These are phyloP conservation scores for Beauveria bassiana DNA, from an alignment of 2,329 filamentous ascomycete genomes.

Conservation along the genomic window DNA sequence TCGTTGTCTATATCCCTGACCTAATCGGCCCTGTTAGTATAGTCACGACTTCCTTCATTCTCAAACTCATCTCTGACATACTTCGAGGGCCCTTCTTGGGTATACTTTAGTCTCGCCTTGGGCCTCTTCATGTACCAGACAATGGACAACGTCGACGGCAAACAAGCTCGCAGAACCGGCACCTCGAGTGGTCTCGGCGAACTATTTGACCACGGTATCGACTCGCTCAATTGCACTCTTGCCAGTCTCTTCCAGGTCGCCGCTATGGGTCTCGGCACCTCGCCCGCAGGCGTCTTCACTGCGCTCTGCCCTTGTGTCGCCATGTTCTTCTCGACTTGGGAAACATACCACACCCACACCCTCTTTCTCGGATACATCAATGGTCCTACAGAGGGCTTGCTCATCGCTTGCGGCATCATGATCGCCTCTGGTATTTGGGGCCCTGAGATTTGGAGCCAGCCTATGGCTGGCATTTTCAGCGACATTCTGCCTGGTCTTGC, in stretches of 20 bases:
- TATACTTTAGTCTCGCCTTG: constrained; percentile 92
- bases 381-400: constrained; percentile 88
- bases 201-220: constrained; percentile 97
- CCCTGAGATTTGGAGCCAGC: constrained; percentile 76
- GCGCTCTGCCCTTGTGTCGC: constrained; percentile 84
- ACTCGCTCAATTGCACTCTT: constrained; percentile 94
- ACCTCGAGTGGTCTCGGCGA: constrained; percentile 93
- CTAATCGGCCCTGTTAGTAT: constrained; percentile 73
- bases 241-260: constrained; percentile 85
- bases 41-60: neutral
- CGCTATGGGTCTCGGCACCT: constrained; percentile 84
- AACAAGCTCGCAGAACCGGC: constrained; percentile 89
- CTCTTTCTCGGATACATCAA: constrained; percentile 95
- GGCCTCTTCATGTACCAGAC: constrained; percentile 99
- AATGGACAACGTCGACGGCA: constrained; percentile 98
- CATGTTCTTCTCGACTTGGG: constrained; percentile 99
- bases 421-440: constrained; percentile 79
- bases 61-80: neutral
- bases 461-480: constrained; percentile 63
- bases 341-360: constrained; percentile 97
- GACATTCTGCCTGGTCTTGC: constrained; percentile 40
- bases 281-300: constrained; percentile 80
- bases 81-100: constrained; percentile 70
- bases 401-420: constrained; percentile 85
- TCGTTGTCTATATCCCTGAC: constrained; percentile 81